Evolutionary conservation across 139 green algal genomes (phyloP), one percentile per base, ranked within the genome.

Genomic region (Chara braunii): DNA sequence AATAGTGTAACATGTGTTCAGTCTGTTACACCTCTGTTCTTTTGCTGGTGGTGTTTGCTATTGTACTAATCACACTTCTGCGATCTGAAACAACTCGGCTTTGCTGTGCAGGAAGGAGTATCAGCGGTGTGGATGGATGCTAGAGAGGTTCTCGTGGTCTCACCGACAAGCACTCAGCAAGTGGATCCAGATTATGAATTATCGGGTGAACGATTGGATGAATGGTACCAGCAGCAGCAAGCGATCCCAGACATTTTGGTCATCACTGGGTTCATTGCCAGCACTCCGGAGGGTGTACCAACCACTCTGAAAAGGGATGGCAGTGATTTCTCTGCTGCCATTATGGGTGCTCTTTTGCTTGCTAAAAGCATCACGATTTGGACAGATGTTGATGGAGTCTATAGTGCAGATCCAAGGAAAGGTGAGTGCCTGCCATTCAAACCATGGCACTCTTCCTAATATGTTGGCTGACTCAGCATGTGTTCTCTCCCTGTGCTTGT

Each of bases 331-430:
- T 88, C 72, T 4, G 92, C 90, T 43, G 95, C 92, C 62, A 95
- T 96, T 68, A 71, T 98, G 43, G 92, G 89, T 6, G 80, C 88
- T 0, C 80, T 97, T 24, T 82, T 96, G 54, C 66, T 72, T 29
- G 61, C 70, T 32, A 66, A 67, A 34, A 66, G 83, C 61, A 94
- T 96, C 84, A 96, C 88, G 53, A 98, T 98, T 71, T 98, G 92
- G 92, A 97, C 91, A 0, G 92, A 98, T 62, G 92, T 98, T 32
- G 82, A 97, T 43, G 92, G 92, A 18, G 92, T 98, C 28, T 98
- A 90, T 73, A 87, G 72, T 4, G 91, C 92, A 1, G 92, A 98
- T 78, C 92, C 92, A 2, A 79, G 91, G 51, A 95, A 95, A 75
- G 63, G 63, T 72, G 30, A 24, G 48, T 33, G 11, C 11, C 18